Base-by-base conservation (phyloP, 1,284 basidiomycete genomes). In the Cryptococcus sp. region DNA sequence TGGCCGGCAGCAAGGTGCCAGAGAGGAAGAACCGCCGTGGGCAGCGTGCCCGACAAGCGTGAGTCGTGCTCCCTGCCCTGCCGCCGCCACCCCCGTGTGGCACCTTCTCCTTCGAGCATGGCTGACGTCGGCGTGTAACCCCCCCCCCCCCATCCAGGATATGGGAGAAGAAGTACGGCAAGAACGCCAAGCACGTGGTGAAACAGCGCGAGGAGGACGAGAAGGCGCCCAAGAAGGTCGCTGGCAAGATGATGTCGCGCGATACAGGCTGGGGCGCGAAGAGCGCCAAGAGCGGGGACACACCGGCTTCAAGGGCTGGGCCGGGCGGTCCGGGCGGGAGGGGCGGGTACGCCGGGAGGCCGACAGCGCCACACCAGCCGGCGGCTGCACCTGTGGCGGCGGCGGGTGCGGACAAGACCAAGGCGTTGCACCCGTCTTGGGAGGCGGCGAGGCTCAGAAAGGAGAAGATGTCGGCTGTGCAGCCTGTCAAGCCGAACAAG, bases 141-240 rank as follows among this genome's bases (percentile, higher is more conserved):
- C n/a, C 33, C 28, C n/a, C 33, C 44, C 54, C 9, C 15, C 18
- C 3, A 20, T 15, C 35, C 47, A 96, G 93, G 0, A 94, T 98
- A 62, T 97, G 93, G 92, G 94, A 96, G 79, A 94, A 93, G 79
- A 97, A 94, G 77, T 97, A 86, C 69, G 94, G 94, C 53, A 84
- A 82, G 61, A 85, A 87, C 59, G 94, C 94, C 13, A 95, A 94
- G 73, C 94, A 97, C 77, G 82, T 94, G 76, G 87, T 88, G 74
- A 87, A 84, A 67, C 80, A 83, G 21, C 53, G 58, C 15, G 71
- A 73, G 53, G 46, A 56, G 51, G 51, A 52, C 55, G 50, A 50
- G 47, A 58, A 59, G 21, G 39, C 50, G 15, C 46, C 49, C 36
- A 40, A 49, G 23, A 55, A 53, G 35, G 59, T 37, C 35, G 55